phyloP scores from a whole-genome alignment of 1,284 basidiomycete species.

The Tremellales sp. region DNA sequence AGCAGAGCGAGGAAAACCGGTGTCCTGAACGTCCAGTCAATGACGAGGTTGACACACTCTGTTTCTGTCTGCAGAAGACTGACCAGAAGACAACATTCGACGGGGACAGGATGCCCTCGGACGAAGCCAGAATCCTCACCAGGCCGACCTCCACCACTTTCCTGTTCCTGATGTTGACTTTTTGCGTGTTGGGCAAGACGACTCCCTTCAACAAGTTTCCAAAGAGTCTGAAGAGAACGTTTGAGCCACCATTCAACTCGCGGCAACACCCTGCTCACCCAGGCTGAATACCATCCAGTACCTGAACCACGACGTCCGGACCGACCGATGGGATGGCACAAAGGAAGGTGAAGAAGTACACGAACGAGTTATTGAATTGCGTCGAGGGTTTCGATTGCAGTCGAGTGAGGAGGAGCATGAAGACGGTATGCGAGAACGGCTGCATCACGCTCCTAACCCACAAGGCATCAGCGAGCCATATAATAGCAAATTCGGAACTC shows the following conservation, averaged over 20 bases:
- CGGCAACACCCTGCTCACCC: constrained; percentile 56
- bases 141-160: constrained; percentile 83
- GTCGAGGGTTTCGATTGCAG: constrained; percentile 88
- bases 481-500: constrained; percentile 46
- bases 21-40: constrained; percentile 53
- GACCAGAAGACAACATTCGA: constrained; percentile 68
- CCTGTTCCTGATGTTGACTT: constrained; percentile 73
- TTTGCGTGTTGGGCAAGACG: constrained; percentile 74
- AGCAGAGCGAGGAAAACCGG: constrained; percentile 65
- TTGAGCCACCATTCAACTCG: not conserved
- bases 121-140: constrained; percentile 71
- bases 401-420: constrained; percentile 77
- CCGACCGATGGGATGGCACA: constrained; percentile 72
- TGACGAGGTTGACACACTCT: not conserved
- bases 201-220: constrained; percentile 74
- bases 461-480: not conserved
- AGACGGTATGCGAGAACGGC: constrained; percentile 70
- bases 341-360: constrained; percentile 70
- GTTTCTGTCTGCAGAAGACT: too few species aligned
- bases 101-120: constrained; percentile 61
- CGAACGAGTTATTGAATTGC: constrained; percentile 78
- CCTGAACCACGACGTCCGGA: constrained; percentile 72
- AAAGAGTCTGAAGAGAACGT: constrained; percentile 62
- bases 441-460: constrained; percentile 60
- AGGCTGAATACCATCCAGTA: constrained; percentile 79